These are phyloP conservation scores for Lenwebbia sp. DNA, from an alignment of 345 rosid species.

Conservation along the genomic window DNA sequence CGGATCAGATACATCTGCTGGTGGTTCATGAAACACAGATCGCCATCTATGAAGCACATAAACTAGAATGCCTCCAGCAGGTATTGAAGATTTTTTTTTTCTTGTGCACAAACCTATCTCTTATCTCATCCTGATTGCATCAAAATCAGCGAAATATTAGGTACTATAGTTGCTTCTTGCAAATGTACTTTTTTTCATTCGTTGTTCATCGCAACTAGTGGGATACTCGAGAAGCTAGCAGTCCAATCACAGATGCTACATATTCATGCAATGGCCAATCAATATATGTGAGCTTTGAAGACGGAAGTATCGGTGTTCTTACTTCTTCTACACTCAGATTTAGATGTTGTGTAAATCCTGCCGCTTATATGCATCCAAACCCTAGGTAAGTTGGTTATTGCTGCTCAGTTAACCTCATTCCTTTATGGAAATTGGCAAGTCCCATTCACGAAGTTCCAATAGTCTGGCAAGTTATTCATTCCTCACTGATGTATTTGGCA, in stretches of 20 bases:
- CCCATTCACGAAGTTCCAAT: too few species aligned
- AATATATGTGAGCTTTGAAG: conserved; percentile 72
- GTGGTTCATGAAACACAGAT: conserved; percentile 77
- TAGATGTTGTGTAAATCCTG: conserved; percentile 64
- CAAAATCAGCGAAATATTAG: too few species aligned
- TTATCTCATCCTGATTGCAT: background rate
- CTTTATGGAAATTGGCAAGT: too few species aligned
- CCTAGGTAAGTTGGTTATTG: conserved; percentile 31
- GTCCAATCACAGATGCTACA: conserved; percentile 73
- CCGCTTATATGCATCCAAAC: conserved; percentile 56
- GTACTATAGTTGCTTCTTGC: too few species aligned
- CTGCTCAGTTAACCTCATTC: too few species aligned
- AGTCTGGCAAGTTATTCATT: background rate
- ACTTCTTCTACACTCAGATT: conserved; percentile 47
- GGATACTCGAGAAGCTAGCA: conserved; percentile 52
- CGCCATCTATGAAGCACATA: conserved; percentile 63
- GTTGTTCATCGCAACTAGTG: conserved; percentile 20
- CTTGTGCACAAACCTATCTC: background rate
- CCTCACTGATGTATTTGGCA: conserved; percentile 4
- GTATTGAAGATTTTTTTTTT: conserved; percentile 9
- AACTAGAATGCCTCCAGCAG: conserved; percentile 60
- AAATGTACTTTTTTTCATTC: too few species aligned
- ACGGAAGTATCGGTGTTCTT: conserved; percentile 62
- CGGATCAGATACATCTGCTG: conserved; percentile 53
- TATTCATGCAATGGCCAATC: conserved; percentile 78